Evolutionary conservation across 225 moss, liverwort and hornwort genomes (phyloP), one percentile per base, ranked within the genome.

Genomic region (Rhytidiadelphus loreus): DNA sequence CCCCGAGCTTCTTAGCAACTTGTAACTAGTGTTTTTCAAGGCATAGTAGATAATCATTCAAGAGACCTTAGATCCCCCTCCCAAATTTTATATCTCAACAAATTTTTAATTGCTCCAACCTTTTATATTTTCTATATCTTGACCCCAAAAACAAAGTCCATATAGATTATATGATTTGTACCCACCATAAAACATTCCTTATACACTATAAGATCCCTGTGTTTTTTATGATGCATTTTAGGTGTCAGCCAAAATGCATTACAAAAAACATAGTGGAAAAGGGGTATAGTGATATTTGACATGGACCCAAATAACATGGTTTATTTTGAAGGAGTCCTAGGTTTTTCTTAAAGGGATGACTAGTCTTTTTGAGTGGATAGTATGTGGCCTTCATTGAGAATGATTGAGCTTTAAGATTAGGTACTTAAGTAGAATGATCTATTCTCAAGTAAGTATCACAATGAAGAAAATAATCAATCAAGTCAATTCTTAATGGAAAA

Each of bases 131-230:
- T 70, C 41, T 8, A 41, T 8, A 25, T 25, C 7, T 71, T 4
- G 1, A 71, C 9, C 5, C 25, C 3, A 2, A 0, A 70, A 71
- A 43, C 6, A 71, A n/a, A 44, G 0, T 28, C 48, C 9, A 26
- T 44, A 43, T 43, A 6, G 16, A 3, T 43, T 13, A 71, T 43
- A 28, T 44, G 3, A 43, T 25, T 3, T 70, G 3, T 41, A 16
- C 1, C 6, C 0, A 1, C 9, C 0, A 44, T 44, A 16, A 9
- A 43, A 16, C 3, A 44, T 28, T 16, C 16, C 0, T 28, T 16
- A 43, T 16, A 26, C 46, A 46, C 46, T 46, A 46, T 46, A 46
- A 46, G 46, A 46, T 7, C 46, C 46, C 46, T 9, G 9, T 46
- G 9, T 46, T 7, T 46, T 46, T 46, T 46, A 46, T 46, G 46